phyloP scores from a whole-genome alignment of 306 rosid species.

The Quercus cerris region DNA sequence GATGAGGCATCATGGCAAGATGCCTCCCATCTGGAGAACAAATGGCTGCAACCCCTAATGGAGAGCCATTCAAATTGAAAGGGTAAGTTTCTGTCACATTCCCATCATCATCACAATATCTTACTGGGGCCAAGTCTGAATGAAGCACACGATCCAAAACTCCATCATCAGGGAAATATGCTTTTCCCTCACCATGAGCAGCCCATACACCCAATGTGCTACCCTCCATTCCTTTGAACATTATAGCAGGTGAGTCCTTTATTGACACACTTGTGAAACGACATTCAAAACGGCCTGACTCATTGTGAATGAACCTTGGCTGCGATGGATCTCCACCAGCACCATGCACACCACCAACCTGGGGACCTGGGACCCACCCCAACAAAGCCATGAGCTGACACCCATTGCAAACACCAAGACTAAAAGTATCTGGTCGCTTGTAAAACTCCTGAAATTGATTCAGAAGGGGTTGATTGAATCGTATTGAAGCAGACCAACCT shows the following conservation, averaged over 20 bases:
- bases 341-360: constrained; percentile 79
- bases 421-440: constrained; percentile 77
- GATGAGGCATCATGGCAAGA: constrained; percentile 98
- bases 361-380: constrained; percentile 95
- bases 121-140: constrained; percentile 65
- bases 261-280: constrained; percentile 82
- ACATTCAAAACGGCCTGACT: constrained; percentile 90
- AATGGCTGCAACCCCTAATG: constrained; percentile 80
- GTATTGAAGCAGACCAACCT: constrained; percentile 86
- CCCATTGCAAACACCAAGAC: constrained; percentile 93
- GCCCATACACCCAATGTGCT: constrained; percentile 88
- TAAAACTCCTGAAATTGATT: constrained; percentile 85
- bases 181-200: constrained; percentile 90
- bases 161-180: constrained; percentile 79
- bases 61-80: constrained; percentile 86
- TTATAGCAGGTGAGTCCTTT: constrained; percentile 71
- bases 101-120: constrained; percentile 87
- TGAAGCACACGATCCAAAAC: constrained; percentile 56
- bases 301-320: constrained; percentile 85
- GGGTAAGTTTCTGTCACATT: constrained; percentile 76
- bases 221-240: constrained; percentile 84
- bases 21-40: constrained; percentile 95
- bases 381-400: constrained; percentile 94
- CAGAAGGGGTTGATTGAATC: constrained; percentile 65
- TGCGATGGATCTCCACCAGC: constrained; percentile 84